Evolutionary conservation across 2,329 filamentous ascomycete genomes (phyloP).

Genomic region (Exophiala sp.): DNA sequence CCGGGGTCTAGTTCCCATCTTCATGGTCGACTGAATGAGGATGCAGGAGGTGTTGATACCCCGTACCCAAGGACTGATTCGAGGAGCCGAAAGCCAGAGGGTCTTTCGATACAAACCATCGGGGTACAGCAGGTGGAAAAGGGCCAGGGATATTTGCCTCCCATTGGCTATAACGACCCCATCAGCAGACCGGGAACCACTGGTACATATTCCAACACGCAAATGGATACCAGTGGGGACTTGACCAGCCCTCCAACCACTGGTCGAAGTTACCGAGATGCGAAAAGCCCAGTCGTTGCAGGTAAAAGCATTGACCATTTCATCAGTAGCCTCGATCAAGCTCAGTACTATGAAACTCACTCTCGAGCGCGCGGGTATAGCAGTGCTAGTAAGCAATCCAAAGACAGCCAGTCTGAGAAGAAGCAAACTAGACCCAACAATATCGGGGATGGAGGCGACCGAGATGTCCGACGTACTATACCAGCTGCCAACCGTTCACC

Average conservation of each 20-base stretch:
- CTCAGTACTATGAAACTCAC: conserved; percentile 59
- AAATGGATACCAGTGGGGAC: conserved; percentile 32
- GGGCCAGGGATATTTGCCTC: conserved; percentile 45
- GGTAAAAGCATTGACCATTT: conserved; percentile 74
- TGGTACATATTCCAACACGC: conserved; percentile 24
- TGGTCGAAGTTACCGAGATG: conserved; percentile 44
- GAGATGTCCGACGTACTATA: conserved; percentile 63
- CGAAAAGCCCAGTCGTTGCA: conserved; percentile 56
- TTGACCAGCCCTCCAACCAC: conserved; percentile 37
- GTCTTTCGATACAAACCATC: conserved; percentile 62
- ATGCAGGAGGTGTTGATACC: conserved; percentile 53
- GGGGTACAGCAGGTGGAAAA: conserved; percentile 51
- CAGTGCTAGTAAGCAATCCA: conserved; percentile 28
- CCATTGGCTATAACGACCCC: conserved; percentile 28
- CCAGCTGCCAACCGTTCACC: conserved; percentile 80
- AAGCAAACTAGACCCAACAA: conserved; percentile 45
- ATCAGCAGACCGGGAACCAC: conserved; percentile 32
- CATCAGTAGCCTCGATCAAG: conserved; percentile 79
- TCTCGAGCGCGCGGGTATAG: conserved; percentile 47
- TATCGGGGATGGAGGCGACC: conserved; percentile 66
- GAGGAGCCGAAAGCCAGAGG: conserved; percentile 72
- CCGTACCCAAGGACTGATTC: conserved; percentile 59
- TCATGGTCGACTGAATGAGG: conserved; percentile 4
- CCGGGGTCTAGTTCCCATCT: conserved; percentile 7
- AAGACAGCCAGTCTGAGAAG: conserved; percentile 45